These are phyloP conservation scores for Hyphodiscus sp. DNA, from an alignment of 2,329 filamentous ascomycete species.

Conservation along the genomic window DNA sequence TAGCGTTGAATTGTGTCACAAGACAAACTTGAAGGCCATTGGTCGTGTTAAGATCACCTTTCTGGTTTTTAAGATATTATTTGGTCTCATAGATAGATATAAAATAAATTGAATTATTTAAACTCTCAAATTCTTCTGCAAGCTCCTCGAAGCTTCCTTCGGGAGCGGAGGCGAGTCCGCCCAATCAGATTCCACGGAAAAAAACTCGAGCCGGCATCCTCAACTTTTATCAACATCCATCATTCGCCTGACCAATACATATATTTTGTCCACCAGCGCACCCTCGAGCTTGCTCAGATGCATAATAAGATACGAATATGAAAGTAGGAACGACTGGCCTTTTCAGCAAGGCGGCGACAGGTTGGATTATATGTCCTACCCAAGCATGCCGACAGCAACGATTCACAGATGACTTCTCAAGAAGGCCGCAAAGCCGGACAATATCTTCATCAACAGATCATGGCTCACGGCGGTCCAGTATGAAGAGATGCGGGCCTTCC, in stretches of 20 bases:
- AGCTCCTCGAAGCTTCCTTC: not conserved
- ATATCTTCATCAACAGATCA: constrained; percentile 10
- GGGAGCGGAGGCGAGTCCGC: not conserved
- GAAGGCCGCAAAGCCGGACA: constrained; percentile 15
- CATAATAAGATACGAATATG: constrained; percentile 19
- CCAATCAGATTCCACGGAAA: not conserved
- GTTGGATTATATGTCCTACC: constrained; percentile 23
- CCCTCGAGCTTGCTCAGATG: constrained; percentile 12
- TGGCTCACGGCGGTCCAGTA: constrained; percentile 6
- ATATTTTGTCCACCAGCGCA: not conserved
- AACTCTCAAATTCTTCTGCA: not conserved
- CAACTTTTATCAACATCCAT: not conserved
- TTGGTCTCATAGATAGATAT: too few species aligned
- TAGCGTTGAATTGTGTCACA: too few species aligned
- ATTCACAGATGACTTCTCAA: constrained; percentile 13
- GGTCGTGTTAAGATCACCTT: too few species aligned
- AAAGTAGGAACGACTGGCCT: constrained; percentile 27
- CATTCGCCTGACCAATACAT: not conserved
- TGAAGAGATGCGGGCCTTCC: not conserved
- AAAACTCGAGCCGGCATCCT: not conserved
- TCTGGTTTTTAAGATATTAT: too few species aligned
- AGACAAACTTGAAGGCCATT: too few species aligned
- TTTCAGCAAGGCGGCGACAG: constrained; percentile 26
- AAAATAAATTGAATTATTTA: too few species aligned
- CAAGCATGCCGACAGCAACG: constrained; percentile 19